phyloP scores from a whole-genome alignment of 192 early-diverging fungal species.

The Umbelopsis isabellina region DNA sequence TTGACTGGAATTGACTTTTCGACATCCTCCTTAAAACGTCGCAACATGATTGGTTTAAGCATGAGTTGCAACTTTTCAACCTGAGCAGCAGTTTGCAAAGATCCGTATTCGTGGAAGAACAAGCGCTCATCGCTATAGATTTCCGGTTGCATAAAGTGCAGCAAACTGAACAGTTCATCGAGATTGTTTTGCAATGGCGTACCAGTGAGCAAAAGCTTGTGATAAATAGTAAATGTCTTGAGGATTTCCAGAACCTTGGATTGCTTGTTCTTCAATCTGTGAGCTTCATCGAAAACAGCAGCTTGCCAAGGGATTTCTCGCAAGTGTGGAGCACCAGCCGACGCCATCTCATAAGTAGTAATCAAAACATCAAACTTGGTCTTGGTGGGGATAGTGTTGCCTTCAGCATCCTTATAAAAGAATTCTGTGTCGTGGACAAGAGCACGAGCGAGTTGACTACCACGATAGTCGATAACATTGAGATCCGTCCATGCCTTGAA shows the following conservation, averaged over 20 bases:
- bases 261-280: slow-evolving; percentile 83
- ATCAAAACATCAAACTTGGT: slow-evolving; percentile 68
- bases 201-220: slow-evolving; percentile 79
- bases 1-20: slow-evolving; percentile 88
- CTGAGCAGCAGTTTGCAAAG: slow-evolving; percentile 69
- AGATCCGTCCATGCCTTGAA: slow-evolving; percentile 76
- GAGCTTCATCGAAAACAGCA: slow-evolving; percentile 84
- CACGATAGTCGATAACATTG: slow-evolving; percentile 78
- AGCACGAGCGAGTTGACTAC: slow-evolving; percentile 67
- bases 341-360: slow-evolving; percentile 63
- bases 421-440: slow-evolving; percentile 85
- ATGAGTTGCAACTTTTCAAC: slow-evolving; percentile 77
- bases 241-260: slow-evolving; percentile 81
- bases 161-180: slow-evolving; percentile 80
- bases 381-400: slow-evolving; percentile 47
- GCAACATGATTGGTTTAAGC: slow-evolving; percentile 83
- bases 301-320: slow-evolving; percentile 72
- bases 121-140: slow-evolving; percentile 68
- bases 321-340: slow-evolving; percentile 65
- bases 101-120: slow-evolving; percentile 74
- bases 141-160: slow-evolving; percentile 82
- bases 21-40: slow-evolving; percentile 89
- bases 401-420: slow-evolving; percentile 64
- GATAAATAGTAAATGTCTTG: slow-evolving; percentile 75
- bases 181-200: slow-evolving; percentile 85